Conservation (phyloP, 257 asterid species). For the Solanum chmielewskii region DNA sequence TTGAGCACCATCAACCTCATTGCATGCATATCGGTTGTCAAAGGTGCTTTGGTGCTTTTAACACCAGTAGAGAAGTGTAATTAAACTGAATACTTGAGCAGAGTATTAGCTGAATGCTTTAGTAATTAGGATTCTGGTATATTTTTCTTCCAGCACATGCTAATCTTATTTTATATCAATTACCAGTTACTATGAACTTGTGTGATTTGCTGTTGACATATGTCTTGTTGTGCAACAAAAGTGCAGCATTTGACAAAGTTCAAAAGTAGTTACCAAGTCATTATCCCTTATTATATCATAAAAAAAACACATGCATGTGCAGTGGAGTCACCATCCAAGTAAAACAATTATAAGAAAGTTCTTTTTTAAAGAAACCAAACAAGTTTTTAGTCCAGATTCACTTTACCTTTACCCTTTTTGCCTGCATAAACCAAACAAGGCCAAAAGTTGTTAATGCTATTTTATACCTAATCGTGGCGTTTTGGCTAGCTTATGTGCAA, state of each 20-base stretch:
- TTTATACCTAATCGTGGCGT: background rate
- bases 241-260: background rate
- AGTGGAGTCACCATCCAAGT: background rate
- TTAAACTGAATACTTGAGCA: background rate
- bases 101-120: background rate
- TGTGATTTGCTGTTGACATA: background rate
- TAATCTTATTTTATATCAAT: background rate
- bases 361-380: background rate
- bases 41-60: background rate
- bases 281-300: background rate
- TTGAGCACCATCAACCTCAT: background rate
- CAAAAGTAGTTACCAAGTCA: background rate
- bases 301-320: background rate
- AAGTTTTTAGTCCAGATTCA: background rate
- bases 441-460: background rate
- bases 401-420: background rate
- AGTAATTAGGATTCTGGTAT: background rate
- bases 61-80: background rate
- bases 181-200: background rate
- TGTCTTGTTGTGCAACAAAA: background rate
- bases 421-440: background rate
- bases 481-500: background rate
- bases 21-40: background rate
- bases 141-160: background rate
- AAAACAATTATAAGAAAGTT: background rate